Evolutionary conservation across 2,329 filamentous ascomycete genomes (phyloP), one percentile per base, ranked within the genome.

Genomic region (Aspergillus pseudonomiae): DNA sequence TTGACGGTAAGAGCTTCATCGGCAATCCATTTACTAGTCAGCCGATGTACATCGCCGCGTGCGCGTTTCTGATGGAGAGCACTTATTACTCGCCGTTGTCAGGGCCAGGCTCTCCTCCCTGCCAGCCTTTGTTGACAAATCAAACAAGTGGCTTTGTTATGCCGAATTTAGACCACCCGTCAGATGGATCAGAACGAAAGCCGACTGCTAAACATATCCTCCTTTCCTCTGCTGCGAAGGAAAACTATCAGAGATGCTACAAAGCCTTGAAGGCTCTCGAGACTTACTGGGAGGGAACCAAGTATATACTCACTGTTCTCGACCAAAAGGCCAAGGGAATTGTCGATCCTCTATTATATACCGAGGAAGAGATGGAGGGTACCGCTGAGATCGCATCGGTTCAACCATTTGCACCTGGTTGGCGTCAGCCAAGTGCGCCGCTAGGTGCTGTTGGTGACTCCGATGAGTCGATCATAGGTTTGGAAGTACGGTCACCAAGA

Each of bases 21-120:
- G 92, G 92, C 1, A 96, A 95, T 64, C 93, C 93, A 0, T 96
- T 96, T 68, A 95, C 92, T 0, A 93, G 91, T 55, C 93, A 96
- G 76, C 93, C 93, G 0, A 96, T 96, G 72, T 96, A 96, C 70
- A 94, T 96, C 64, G 93, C 93, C 0, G 93, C 92, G 0, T 96
- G 92, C 73, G 93, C 93, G 0, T 96, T 96, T 70, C 80, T 96
- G 19, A 92, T 93, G 80, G 93, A 96, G 74, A 92, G 91, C 5
- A 89, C 88, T 4, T 86, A 90, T 65, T 89, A 89, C 26, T 90
- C 85, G 3, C 84, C 89, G 63, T 83, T 89, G 32, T 91, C 90
- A 0, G 83, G 88, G 60, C 86, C 88, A 41, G 74, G 80, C 1
- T 86, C 85, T 0, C 86, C 86, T 1, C 80, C 82, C 1, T 67